Evolutionary conservation across 805 yeast species (phyloP).

Genomic region (Scheffersomyces lignosus): DNA sequence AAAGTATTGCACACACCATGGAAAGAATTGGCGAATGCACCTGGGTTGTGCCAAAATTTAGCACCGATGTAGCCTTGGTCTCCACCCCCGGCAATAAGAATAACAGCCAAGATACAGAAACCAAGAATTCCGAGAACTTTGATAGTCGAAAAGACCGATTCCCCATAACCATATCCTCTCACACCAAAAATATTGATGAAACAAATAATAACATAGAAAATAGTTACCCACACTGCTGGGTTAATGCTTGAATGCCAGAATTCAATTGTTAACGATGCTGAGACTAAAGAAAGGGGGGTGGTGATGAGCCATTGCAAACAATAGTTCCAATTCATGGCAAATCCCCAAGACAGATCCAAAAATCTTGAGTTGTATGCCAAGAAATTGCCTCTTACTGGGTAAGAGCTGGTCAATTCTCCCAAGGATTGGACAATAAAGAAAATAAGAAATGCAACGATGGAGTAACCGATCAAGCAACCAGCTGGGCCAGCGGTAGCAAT

Average conservation of each 20-base stretch:
- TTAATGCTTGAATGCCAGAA: conserved; percentile 22
- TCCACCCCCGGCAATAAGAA: conserved; percentile 42
- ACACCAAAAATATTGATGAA: conserved; percentile 26
- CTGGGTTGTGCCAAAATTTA: conserved; percentile 53
- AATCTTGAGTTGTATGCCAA: conserved; percentile 12
- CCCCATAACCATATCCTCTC: conserved; percentile 28
- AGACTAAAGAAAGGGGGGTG: conserved; percentile 10
- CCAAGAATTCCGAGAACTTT: conserved; percentile 28
- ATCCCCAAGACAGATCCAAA: conserved; percentile 24
- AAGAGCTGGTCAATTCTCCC: conserved; percentile 11
- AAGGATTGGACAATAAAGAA: conserved; percentile 12
- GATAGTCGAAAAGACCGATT: conserved; percentile 23
- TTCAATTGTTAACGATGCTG: conserved; percentile 19
- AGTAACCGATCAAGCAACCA: conserved; percentile 15
- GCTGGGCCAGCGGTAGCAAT: conserved; percentile 19
- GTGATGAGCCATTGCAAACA: conserved; percentile 12
- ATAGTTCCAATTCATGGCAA: conserved; percentile 23
- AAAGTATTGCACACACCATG: conserved; percentile 56
- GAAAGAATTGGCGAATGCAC: conserved; percentile 53
- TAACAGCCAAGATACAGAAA: conserved; percentile 28
- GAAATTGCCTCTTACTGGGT: conserved; percentile 14
- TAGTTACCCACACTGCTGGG: conserved; percentile 25
- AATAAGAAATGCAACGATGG: conserved; percentile 9
- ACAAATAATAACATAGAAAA: conserved; percentile 22
- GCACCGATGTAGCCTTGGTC: conserved; percentile 49